Evolutionary conservation across 2,329 filamentous ascomycete species (phyloP).

Genomic region (Pyricularia pennisetigena): DNA sequence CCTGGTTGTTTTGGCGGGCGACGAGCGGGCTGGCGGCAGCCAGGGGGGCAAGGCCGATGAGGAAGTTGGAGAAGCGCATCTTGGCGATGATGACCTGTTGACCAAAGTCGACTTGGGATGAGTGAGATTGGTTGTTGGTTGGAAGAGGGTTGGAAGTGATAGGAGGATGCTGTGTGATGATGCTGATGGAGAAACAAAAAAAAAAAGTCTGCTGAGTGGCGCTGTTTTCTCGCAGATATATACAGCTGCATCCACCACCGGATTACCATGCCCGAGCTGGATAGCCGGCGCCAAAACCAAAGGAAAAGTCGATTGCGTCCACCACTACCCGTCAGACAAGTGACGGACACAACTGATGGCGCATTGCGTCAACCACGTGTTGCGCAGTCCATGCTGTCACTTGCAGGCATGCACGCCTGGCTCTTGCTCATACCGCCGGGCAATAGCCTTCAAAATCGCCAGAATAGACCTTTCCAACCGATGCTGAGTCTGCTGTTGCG

Average conservation of each 20-base stretch:
- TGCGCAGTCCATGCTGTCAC: neutral
- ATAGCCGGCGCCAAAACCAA: neutral
- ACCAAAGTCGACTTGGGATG: neutral
- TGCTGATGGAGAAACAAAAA: neutral
- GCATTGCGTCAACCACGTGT: neutral
- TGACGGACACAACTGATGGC: neutral
- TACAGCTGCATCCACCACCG: neutral
- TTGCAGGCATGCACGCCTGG: neutral
- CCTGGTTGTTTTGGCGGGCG: constrained; percentile 11
- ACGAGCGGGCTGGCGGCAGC: neutral
- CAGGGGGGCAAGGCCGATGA: neutral
- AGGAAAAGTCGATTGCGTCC: neutral
- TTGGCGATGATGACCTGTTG: neutral
- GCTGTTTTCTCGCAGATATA: neutral
- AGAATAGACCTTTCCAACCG: neutral
- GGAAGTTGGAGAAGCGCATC: neutral
- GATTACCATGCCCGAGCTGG: neutral
- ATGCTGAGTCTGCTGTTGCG: neutral
- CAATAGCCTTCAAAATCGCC: neutral
- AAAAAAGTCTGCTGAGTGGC: neutral
- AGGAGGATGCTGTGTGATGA: neutral
- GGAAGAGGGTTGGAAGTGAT: neutral
- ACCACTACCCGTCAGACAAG: neutral
- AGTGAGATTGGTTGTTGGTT: neutral
- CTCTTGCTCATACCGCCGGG: neutral